These are phyloP conservation scores for Porcisia hertigi DNA, from an alignment of 208 protist species.

Conservation along the genomic window DNA sequence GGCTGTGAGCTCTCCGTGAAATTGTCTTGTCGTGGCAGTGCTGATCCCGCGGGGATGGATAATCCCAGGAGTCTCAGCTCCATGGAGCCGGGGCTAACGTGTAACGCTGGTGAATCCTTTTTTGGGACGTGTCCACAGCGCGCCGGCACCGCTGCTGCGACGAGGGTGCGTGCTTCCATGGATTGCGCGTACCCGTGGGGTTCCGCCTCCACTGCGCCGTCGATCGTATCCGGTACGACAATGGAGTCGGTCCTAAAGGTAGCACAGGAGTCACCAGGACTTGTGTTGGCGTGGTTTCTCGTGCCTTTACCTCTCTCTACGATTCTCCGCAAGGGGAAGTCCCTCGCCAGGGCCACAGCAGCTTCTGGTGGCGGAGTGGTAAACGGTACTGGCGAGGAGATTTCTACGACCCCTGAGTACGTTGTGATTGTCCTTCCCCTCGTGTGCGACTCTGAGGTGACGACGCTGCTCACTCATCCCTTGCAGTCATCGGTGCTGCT, in stretches of 20 bases:
- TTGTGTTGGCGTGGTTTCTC: constrained; percentile 59
- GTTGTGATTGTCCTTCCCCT: constrained; percentile 53
- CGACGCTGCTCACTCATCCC: constrained; percentile 41
- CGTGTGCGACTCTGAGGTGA: constrained; percentile 60
- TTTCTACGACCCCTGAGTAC: constrained; percentile 11
- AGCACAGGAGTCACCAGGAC: constrained; percentile 28
- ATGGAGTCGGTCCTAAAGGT: constrained; percentile 26
- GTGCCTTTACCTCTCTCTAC: constrained; percentile 22
- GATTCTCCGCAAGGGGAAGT: constrained; percentile 13
- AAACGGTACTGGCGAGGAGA: background rate
- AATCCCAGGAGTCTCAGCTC: background rate
- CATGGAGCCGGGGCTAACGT: background rate
- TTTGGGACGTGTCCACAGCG: background rate
- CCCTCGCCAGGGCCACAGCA: constrained; percentile 17
- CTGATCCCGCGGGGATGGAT: background rate
- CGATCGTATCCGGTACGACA: constrained; percentile 8
- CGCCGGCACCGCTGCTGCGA: constrained; percentile 4
- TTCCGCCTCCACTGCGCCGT: constrained; percentile 10
- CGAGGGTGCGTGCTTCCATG: constrained; percentile 16
- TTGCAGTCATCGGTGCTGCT: constrained; percentile 41
- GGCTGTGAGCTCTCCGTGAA: background rate
- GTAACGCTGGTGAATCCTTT: background rate
- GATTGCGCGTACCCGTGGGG: constrained; percentile 47
- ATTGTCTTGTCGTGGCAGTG: background rate
- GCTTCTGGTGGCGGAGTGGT: constrained; percentile 5